These are phyloP conservation scores for Paracoccidioides brasiliensis DNA, from an alignment of 2,329 filamentous ascomycete species.

Conservation along the genomic window DNA sequence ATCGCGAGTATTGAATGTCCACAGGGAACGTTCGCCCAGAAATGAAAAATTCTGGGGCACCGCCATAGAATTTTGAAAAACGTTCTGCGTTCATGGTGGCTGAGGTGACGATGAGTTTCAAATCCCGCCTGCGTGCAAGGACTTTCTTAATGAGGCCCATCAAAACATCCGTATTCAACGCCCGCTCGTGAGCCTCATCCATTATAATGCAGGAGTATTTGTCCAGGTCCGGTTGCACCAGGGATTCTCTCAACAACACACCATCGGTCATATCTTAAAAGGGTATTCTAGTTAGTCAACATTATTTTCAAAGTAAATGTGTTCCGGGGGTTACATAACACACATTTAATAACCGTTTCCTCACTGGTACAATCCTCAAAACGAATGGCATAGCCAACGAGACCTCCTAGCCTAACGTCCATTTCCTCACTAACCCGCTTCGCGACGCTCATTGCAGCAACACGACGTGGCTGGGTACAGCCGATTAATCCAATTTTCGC, in stretches of 20 bases:
- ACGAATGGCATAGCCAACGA: conserved; percentile 91
- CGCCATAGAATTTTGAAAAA: conserved; percentile 91
- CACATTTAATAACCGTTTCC: conserved; percentile 83
- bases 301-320: conserved; percentile 5
- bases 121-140: conserved; percentile 69
- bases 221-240: conserved; percentile 85
- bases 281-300: conserved; percentile 8
- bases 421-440: conserved; percentile 98
- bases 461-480: conserved; percentile 89
- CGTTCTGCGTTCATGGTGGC: conserved; percentile 97
- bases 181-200: conserved; percentile 97
- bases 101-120: conserved; percentile 95
- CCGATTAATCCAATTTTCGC: conserved; percentile 79
- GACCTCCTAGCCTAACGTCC: conserved; percentile 76
- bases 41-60: conserved; percentile 91
- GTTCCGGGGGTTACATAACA: neutral
- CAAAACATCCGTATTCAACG: conserved; percentile 89
- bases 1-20: conserved; percentile 88
- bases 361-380: conserved; percentile 98
- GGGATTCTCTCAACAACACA: conserved; percentile 80
- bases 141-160: conserved; percentile 99
- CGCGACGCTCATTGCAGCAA: conserved; percentile 96
- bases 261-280: conserved; percentile 80
- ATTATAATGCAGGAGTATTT: conserved; percentile 98
- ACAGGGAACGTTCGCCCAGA: conserved; percentile 94